Base-by-base conservation (phyloP, 2,329 filamentous ascomycete genomes). In the Sporothrix luriei region DNA sequence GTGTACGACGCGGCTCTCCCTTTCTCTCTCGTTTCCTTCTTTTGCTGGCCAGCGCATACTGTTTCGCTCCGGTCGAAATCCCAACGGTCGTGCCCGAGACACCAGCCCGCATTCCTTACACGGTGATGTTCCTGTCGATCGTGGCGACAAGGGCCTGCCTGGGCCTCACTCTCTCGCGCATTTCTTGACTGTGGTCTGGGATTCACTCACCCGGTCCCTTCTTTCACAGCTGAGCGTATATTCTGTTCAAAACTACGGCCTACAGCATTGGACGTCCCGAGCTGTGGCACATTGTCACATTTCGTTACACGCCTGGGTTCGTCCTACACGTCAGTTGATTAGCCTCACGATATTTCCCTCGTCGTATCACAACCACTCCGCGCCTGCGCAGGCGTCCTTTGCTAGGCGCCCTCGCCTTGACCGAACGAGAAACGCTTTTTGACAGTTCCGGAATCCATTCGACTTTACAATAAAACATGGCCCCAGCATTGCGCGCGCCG, bases 51-150 rank as follows among this genome's bases (percentile, higher is more conserved):
- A 43, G 11, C 40, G 14, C 40, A 43, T 43, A 10, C 62, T 16
- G 4, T 66, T 43, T 66, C 49, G 16, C 49, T 33, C 29, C 64
- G 46, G 26, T 26, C 19, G 13, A 43, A n/a, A 33, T 14, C 29
- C 26, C 40, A 68, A 33, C 43, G 61, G 62, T 38, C 46, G 62
- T 40, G 46, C 26, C 62, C 46, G 62, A 51, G 55, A 68, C 43
- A 62, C 3, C 54, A 62, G 29, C 38, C 68, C n/a, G 40, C 68
- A 69, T 69, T 69, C 49, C 48, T 49, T 52, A 26, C 19, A 11
- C 46, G 21, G 26, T 49, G 46, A 38, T 46, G 62, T 51, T 38
- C 26, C 46, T 51, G 62, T 65, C 62, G 62, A 51, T 51, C 62
- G 62, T 14, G 46, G 59, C 14, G 21, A 48, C 59, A 64, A 61